phyloP scores from a whole-genome alignment of 1,284 basidiomycete genomes.

The Xerocomus minutiporus region DNA sequence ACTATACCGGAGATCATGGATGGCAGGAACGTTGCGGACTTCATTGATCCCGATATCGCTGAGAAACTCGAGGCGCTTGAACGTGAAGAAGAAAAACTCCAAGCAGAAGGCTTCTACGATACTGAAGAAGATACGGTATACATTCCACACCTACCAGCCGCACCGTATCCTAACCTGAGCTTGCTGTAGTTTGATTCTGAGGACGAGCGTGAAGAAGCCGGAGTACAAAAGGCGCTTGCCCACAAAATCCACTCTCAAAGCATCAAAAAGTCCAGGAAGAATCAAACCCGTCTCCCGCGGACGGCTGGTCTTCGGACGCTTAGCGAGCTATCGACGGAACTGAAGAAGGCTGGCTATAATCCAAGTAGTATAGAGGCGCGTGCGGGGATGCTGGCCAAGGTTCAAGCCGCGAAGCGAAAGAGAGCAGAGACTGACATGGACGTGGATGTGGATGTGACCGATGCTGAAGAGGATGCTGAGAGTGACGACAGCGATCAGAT shows the following conservation, averaged over 20 bases:
- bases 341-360: constrained; percentile 87
- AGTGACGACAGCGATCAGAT: constrained; percentile 49
- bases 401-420: constrained; percentile 71
- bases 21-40: constrained; percentile 98
- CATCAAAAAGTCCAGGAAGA: constrained; percentile 84
- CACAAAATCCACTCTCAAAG: constrained; percentile 79
- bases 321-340: constrained; percentile 74
- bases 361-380: constrained; percentile 85
- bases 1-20: constrained; percentile 95
- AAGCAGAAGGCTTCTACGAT: constrained; percentile 94
- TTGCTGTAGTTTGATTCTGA: constrained; percentile 78
- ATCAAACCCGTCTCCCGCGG: constrained; percentile 79
- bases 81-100: constrained; percentile 90
- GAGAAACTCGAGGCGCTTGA: constrained; percentile 92
- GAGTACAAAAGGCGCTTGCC: constrained; percentile 59
- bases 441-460: constrained; percentile 51
- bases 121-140: constrained; percentile 79
- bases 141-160: constrained; percentile 3
- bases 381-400: constrained; percentile 79
- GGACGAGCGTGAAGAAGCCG: constrained; percentile 79
- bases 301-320: constrained; percentile 86
- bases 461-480: constrained; percentile 43
- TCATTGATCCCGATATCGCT: constrained; percentile 97
- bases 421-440: constrained; percentile 49
- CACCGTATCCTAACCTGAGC: constrained; percentile 4